Evolutionary conservation across 2,329 filamentous ascomycete species (phyloP), one percentile per base, ranked within the genome.

Genomic region (Fusarium musae): DNA sequence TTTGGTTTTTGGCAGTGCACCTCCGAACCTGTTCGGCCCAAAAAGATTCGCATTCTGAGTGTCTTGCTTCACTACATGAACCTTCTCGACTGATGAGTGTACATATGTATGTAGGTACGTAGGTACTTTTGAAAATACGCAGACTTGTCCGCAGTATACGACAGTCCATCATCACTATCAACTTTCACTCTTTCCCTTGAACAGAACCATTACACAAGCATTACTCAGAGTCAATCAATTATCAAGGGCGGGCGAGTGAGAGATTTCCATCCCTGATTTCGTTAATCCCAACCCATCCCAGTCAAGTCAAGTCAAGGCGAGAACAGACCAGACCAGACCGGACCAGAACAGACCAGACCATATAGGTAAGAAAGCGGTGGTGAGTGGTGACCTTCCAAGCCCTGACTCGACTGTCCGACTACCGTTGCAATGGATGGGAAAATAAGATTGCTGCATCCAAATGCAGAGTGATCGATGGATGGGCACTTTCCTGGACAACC

Each of bases 351-450:
- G 16, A 26, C 12, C 12, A 36, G 32, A 28, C n/a, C 23, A 21
- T 9, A 17, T 19, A 21, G 9, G 12, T 19, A 53, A 63, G 47
- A 67, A 54, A 39, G 66, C 56, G 57, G 61, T 54, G 52, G 64
- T 59, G 60, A 73, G 61, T 54, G 52, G 64, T 59, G 60, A 73
- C 66, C 57, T 70, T 53, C 57, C 52, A 52, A 44, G 47, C 46
- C 62, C 66, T 71, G 70, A 74, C 70, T 73, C 66, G 66, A 50
- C 66, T 52, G 47, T 36, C 49, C 66, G 68, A 47, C 66, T 61
- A 61, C 70, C 34, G 70, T 70, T 68, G 43, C 66, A 67, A 42
- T 57, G 59, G 37, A 40, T 59, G 46, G 37, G 16, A 37, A 46
- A 70, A 42, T 69, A 69, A 69, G 52, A 69, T 70, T 73, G 66